These are phyloP conservation scores for Meyerozyma athensensis DNA, from an alignment of 1,139 yeast species.

Conservation along the genomic window DNA sequence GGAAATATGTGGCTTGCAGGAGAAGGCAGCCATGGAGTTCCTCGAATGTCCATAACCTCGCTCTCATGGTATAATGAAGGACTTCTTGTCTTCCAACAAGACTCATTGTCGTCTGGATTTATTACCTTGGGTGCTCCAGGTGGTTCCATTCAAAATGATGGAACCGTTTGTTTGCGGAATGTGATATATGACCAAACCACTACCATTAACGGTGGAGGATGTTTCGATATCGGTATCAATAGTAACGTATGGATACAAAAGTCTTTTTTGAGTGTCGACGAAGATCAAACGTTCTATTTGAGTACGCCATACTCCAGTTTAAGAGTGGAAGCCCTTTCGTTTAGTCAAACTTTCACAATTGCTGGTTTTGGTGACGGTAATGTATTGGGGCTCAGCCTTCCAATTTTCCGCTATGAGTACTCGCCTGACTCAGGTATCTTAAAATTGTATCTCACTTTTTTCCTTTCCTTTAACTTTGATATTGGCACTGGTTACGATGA, in stretches of 20 bases:
- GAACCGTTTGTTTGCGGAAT: slow-evolving; percentile 27
- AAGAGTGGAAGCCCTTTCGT: slow-evolving; percentile 14
- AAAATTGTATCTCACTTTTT: slow-evolving; percentile 13
- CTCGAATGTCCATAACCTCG: slow-evolving; percentile 19
- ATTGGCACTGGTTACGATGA: slow-evolving; percentile 21
- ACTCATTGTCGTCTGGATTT: slow-evolving; percentile 15
- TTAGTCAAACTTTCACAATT: slow-evolving; percentile 20
- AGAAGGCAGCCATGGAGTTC: slow-evolving; percentile 16
- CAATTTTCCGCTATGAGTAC: slow-evolving; percentile 12
- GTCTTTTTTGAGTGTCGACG: slow-evolving; percentile 13
- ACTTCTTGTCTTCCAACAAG: slow-evolving; percentile 20
- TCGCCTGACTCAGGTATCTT: slow-evolving; percentile 16
- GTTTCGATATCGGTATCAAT: slow-evolving; percentile 20
- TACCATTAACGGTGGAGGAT: slow-evolving; percentile 23
- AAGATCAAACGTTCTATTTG: slow-evolving; percentile 22
- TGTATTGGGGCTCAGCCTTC: slow-evolving; percentile 18
- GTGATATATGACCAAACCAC: slow-evolving; percentile 22
- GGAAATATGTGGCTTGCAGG: slow-evolving; percentile 28
- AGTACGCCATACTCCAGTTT: slow-evolving; percentile 16
- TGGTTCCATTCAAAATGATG: slow-evolving; percentile 20
- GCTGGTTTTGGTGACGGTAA: slow-evolving; percentile 31
- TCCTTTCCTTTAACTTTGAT: slow-evolving; percentile 16
- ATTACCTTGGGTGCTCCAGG: slow-evolving; percentile 19
- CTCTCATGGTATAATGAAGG: slow-evolving; percentile 24
- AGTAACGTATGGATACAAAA: slow-evolving; percentile 18